Evolutionary conservation across 2,329 filamentous ascomycete genomes (phyloP).

Genomic region (Penicillium sp.): DNA sequence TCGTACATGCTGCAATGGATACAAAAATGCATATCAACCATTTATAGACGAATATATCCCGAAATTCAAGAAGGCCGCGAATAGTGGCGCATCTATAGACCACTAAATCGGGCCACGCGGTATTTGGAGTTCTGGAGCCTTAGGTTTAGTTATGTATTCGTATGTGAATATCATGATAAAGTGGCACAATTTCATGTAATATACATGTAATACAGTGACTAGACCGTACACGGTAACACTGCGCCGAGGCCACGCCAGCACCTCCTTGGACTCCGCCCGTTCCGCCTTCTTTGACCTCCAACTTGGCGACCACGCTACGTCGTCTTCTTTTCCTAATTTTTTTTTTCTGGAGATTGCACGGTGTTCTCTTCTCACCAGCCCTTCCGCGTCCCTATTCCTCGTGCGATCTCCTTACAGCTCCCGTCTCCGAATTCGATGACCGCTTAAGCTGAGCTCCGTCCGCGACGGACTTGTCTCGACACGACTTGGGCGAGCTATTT

Average conservation of each 20-base stretch:
- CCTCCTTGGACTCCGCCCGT: slow-evolving; percentile 2
- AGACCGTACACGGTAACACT: neutral
- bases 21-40: neutral
- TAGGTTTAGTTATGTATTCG: neutral
- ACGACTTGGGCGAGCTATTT: neutral
- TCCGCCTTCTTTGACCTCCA: slow-evolving; percentile 10
- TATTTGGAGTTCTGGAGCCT: neutral
- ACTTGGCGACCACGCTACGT: neutral
- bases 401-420: neutral
- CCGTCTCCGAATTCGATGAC: slow-evolving; percentile 12
- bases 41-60: neutral
- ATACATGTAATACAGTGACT: slow-evolving; percentile 4
- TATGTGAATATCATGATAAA: neutral
- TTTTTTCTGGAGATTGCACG: neutral
- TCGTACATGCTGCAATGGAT: neutral
- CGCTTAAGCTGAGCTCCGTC: slow-evolving; percentile 16
- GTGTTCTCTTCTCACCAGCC: neutral
- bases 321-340: neutral
- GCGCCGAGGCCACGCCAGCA: slow-evolving; percentile 18
- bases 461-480: slow-evolving; percentile 13
- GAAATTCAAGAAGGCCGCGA: neutral
- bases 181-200: neutral
- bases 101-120: slow-evolving; percentile 9
- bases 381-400: neutral
- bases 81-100: slow-evolving; percentile 15